Evolutionary conservation across 148 eudicot species (phyloP), one percentile per base, ranked within the genome.

Genomic region (Cornus kousa): DNA sequence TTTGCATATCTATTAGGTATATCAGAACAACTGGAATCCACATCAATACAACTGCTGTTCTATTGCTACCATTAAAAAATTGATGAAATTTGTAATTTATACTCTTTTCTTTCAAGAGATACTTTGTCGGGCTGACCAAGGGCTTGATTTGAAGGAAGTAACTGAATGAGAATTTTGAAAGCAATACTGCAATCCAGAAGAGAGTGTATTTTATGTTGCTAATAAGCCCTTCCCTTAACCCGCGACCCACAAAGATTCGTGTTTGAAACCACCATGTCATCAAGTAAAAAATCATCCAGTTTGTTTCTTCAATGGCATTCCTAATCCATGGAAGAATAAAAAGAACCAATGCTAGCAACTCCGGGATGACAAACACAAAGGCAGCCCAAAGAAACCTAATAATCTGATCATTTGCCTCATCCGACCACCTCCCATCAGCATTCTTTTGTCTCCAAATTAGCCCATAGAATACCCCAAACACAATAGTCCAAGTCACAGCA

Each of bases 251-350:
- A 78, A 90, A 95, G 14, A 85, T 84, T 75, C 97, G 83, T 8
- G 87, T 82, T 11, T 95, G 90, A 74, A 95, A 95, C 98, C 98
- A 95, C 98, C 98, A 95, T 8, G 96, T 93, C 11, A 93, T 13
- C 81, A 87, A 71, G 69, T 91, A 87, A 19, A 95, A 73, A 23
- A 86, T 66, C 39, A 86, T 82, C 85, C 88, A 95, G 83, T 93
- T 84, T 17, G 87, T 76, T 67, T 83, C 86, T 85, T 95, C 98
- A 11, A 95, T 70, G 11, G 86, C 68, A 84, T 95, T 95, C 46
- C 97, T 80, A 22, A 95, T 37, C 91, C 93, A 95, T 0, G 98
- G 98, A 24, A 95, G 62, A 66, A 91, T 71, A 76, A 95, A 95
- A 20, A 95, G 85, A 65, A 83, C 83, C 82, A 89, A 22, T 0